Percentiles rank a stretch among this genome's conserved stretches.
Conservation (phyloP, 352 stramenopile species). For the Phytophthora pisi region DNA sequence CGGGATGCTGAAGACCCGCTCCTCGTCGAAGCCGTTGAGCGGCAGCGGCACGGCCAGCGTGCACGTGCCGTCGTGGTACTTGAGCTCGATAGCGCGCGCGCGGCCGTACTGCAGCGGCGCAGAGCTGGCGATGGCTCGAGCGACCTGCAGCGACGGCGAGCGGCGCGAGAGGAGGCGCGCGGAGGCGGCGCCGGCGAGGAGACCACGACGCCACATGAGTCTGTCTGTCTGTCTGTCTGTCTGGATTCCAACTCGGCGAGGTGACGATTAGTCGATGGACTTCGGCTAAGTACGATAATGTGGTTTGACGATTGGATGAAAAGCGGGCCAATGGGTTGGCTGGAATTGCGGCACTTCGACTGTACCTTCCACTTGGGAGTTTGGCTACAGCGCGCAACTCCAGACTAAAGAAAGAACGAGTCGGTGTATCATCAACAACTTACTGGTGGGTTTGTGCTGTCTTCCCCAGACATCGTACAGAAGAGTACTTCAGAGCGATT, state of each 20-base stretch:
- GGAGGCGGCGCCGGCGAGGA: constrained; percentile 15
- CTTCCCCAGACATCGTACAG: no score
- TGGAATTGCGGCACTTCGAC: no score
- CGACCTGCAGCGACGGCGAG: constrained; percentile 4
- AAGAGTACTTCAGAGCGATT: no score
- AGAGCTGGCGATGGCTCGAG: constrained; percentile 21
- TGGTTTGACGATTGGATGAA: no score
- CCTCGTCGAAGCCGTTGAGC: constrained; percentile 80
- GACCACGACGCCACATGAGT: constrained; percentile 23
- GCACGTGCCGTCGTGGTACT: constrained; percentile 80
- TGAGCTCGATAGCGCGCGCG: constrained; percentile 69
- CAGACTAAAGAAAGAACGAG: no score
- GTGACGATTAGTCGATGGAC: neutral
- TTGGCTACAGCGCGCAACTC: no score
- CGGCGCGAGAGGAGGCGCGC: constrained; percentile 9
- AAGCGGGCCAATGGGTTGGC: no score
- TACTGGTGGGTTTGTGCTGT: no score
- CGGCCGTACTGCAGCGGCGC: constrained; percentile 29
- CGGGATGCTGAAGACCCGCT: constrained; percentile 80
- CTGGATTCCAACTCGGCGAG: neutral
- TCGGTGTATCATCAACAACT: no score
- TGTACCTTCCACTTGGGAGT: no score
- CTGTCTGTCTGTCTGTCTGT: no score
- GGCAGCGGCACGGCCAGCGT: constrained; percentile 76
- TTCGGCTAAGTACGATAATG: neutral